Conservation (phyloP, 2,329 filamentous ascomycete genomes). For the Incumbomyces delicatus region DNA sequence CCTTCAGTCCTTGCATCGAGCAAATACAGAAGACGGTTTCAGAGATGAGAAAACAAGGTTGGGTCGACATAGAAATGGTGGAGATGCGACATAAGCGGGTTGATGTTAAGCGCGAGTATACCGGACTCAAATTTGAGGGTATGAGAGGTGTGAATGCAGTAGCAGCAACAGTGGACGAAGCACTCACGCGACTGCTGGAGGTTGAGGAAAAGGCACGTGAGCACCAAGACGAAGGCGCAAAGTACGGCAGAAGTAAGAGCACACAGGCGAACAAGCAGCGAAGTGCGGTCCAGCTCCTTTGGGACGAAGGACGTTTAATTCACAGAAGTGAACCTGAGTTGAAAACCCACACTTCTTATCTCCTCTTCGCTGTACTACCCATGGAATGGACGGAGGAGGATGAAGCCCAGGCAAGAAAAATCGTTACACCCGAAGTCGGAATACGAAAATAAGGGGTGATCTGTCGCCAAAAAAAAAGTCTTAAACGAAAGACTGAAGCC, state of each 20-base stretch:
- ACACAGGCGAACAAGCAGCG: slow-evolving; percentile 11
- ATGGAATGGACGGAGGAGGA: slow-evolving; percentile 75
- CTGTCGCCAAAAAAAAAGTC: too few species aligned
- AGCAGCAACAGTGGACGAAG: slow-evolving; percentile 68
- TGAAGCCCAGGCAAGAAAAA: slow-evolving; percentile 41
- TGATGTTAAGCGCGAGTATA: slow-evolving; percentile 70
- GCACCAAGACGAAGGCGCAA: slow-evolving; percentile 43
- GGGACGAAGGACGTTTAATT: slow-evolving; percentile 65
- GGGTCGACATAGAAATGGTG: slow-evolving; percentile 89
- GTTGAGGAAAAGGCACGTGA: slow-evolving; percentile 61
- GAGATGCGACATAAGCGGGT: slow-evolving; percentile 73
- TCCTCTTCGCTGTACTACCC: slow-evolving; percentile 87
- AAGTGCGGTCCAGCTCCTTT: slow-evolving; percentile 44
- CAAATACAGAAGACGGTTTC: slow-evolving; percentile 83
- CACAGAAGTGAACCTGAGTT: slow-evolving; percentile 78
- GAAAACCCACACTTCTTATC: slow-evolving; percentile 94
- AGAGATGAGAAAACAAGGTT: slow-evolving; percentile 67
- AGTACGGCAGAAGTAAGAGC: slow-evolving; percentile 16
- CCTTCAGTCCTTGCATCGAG: slow-evolving; percentile 94
- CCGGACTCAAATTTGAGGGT: slow-evolving; percentile 62
- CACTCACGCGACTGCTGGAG: slow-evolving; percentile 60
- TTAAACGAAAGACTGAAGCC: too few species aligned
- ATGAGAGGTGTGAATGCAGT: slow-evolving; percentile 57
- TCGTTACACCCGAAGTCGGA: slow-evolving; percentile 1
- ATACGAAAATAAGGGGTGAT: neutral